Conservation (phyloP, 148 eudicot genomes). For the Cornus controversa region DNA sequence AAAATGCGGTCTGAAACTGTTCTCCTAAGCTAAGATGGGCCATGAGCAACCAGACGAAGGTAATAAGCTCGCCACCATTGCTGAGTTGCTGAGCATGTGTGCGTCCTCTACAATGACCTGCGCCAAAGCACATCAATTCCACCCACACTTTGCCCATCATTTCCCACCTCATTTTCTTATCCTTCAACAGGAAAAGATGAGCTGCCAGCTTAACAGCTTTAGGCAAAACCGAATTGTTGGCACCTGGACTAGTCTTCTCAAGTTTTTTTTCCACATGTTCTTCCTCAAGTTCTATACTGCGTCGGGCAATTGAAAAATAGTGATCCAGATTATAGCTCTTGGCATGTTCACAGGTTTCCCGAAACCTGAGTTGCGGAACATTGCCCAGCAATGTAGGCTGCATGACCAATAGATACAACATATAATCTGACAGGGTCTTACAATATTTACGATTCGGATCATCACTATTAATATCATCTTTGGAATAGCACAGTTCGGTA, state of each 20-base stretch:
- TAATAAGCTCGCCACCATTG: constrained; percentile 28
- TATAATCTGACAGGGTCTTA: not conserved
- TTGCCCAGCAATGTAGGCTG: not conserved
- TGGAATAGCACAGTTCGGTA: not conserved
- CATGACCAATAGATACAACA: constrained; percentile 7
- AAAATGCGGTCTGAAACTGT: too few relatives aligned
- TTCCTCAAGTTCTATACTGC: too few relatives aligned
- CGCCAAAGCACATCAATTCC: constrained; percentile 27
- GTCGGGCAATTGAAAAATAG: too few relatives aligned
- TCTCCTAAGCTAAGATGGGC: constrained; percentile 29
- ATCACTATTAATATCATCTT: too few relatives aligned
- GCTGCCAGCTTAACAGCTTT: too few relatives aligned
- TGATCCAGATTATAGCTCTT: too few relatives aligned
- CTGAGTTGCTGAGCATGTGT: constrained; percentile 28
- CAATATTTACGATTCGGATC: not conserved
- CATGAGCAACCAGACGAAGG: constrained; percentile 31
- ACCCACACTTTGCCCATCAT: constrained; percentile 13
- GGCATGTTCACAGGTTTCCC: constrained; percentile 5
- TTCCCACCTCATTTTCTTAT: constrained; percentile 2
- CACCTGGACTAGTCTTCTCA: too few relatives aligned
- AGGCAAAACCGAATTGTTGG: too few relatives aligned
- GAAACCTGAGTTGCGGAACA: not conserved
- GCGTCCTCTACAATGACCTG: constrained; percentile 22
- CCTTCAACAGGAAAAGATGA: too few relatives aligned
- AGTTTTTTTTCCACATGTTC: too few relatives aligned